Conservation (phyloP, 2,329 filamentous ascomycete species). For the Conoideocrella luteorostrata region DNA sequence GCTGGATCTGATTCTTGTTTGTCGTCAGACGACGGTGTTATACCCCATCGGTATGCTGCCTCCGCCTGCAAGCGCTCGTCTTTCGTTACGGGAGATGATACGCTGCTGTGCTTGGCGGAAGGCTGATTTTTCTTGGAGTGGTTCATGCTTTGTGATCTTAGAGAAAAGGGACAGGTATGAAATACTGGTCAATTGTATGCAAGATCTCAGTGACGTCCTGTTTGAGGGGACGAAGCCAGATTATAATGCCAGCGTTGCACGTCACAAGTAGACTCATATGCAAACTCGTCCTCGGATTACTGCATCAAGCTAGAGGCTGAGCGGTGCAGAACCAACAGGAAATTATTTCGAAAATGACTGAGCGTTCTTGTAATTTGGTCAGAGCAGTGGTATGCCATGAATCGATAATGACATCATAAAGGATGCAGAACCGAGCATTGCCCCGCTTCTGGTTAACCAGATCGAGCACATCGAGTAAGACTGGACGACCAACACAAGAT, state of each 20-base stretch:
- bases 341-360: not conserved
- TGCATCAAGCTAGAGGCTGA: not conserved
- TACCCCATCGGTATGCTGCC: constrained; percentile 5
- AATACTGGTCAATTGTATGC: not conserved
- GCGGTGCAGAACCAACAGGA: not conserved
- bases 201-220: not conserved
- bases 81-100: not conserved
- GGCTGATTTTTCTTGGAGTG: not conserved
- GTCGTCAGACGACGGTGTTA: not conserved
- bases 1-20: not conserved
- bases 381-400: not conserved
- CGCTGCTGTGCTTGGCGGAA: not conserved
- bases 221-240: not conserved
- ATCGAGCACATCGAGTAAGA: not conserved
- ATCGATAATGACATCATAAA: not conserved
- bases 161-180: not conserved
- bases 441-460: not conserved
- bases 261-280: not conserved
- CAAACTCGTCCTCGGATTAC: not conserved
- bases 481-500: not conserved
- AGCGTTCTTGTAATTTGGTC: not conserved
- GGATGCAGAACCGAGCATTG: not conserved
- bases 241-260: not conserved
- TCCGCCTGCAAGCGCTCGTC: constrained; percentile 2
- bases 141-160: not conserved